Percentiles rank a stretch among this genome's conserved stretches.
These are phyloP conservation scores for Candida tunisiensis DNA, from an alignment of 1,139 yeast species.

Conservation along the genomic window DNA sequence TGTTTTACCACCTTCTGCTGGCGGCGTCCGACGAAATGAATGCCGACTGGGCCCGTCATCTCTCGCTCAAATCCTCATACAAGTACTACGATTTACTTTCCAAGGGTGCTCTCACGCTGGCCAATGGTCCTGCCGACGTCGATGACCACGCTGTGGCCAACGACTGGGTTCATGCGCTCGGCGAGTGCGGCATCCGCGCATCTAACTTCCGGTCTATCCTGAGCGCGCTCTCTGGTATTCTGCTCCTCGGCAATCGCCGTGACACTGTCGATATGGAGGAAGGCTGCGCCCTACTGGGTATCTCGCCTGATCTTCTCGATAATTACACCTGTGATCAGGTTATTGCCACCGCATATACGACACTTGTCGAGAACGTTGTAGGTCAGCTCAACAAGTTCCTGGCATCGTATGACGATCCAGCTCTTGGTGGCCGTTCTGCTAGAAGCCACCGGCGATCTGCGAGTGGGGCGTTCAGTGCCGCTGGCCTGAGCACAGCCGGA, in stretches of 20 bases:
- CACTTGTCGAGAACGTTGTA: slow-evolving; percentile 18
- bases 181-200: slow-evolving; percentile 19
- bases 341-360: slow-evolving; percentile 17
- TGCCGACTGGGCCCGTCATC: slow-evolving; percentile 14
- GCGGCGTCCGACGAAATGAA: slow-evolving; percentile 15
- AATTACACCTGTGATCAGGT: slow-evolving; percentile 16
- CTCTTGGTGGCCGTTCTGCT: too few species aligned
- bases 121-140: slow-evolving; percentile 19
- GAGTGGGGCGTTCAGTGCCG: too few species aligned
- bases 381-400: slow-evolving; percentile 18
- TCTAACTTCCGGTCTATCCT: slow-evolving; percentile 17
- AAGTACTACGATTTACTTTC: slow-evolving; percentile 17
- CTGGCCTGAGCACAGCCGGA: too few species aligned
- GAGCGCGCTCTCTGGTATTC: slow-evolving; percentile 21
- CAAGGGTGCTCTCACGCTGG: slow-evolving; percentile 16
- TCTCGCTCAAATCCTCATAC: slow-evolving; percentile 17
- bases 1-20: slow-evolving; percentile 21
- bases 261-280: slow-evolving; percentile 19
- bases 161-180: slow-evolving; percentile 23
- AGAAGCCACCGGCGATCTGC: too few species aligned
- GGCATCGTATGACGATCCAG: too few species aligned
- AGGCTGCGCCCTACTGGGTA: slow-evolving; percentile 23
- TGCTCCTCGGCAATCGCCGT: slow-evolving; percentile 19
- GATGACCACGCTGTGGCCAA: slow-evolving; percentile 23
- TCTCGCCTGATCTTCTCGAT: slow-evolving; percentile 15